Evolutionary conservation across 257 asterid species (phyloP), one percentile per base, ranked within the genome.

Genomic region (Solanum tacnaense): DNA sequence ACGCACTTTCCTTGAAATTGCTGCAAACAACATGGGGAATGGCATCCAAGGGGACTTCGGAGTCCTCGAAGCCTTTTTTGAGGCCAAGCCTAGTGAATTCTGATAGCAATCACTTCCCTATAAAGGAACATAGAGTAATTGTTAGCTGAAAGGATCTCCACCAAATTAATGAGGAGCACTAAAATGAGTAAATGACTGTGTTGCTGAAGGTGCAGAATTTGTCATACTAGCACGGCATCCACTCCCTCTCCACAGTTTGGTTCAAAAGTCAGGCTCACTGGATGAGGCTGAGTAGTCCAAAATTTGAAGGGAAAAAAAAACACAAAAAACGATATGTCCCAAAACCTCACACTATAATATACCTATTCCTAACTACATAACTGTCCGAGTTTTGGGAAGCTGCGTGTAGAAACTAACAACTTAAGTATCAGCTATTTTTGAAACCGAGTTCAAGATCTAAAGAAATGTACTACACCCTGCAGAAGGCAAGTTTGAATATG

Each of bases 1-100:
- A 62, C 97, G 81, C 84, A 96, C 90, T 88, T 89, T 90, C 35
- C 60, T 87, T 18, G 98, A 92, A 58, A 96, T 94, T 89, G 96
- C 97, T 67, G 93, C 93, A 84, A 96, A 92, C 90, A 96, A 93
- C 94, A 88, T 83, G 12, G 98, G 92, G 90, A 96, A 94, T 18
- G 98, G 94, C 98, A 96, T 93, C 95, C 94, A 96, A 34, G 99
- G 98, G 89, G 98, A 93, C 88, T 90, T 94, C 9, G 99, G 98
- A 85, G 90, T 72, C 91, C 93, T 91, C 41, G 87, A 87, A 83
- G 84, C 88, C 83, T 87, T 88, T 65, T 90, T 89, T 74, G 86
- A 89, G 83, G 83, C 82, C 25, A 71, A 81, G 86, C 81, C 90
- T 21, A 84, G 89, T 13, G 85, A 79, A 88, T 82, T 88, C 91